A percentile compares a stretch with the other conserved stretches of the same genome.
These are phyloP conservation scores for Yamadazyma epiphylla DNA, from an alignment of 1,139 yeast genomes.

Conservation along the genomic window DNA sequence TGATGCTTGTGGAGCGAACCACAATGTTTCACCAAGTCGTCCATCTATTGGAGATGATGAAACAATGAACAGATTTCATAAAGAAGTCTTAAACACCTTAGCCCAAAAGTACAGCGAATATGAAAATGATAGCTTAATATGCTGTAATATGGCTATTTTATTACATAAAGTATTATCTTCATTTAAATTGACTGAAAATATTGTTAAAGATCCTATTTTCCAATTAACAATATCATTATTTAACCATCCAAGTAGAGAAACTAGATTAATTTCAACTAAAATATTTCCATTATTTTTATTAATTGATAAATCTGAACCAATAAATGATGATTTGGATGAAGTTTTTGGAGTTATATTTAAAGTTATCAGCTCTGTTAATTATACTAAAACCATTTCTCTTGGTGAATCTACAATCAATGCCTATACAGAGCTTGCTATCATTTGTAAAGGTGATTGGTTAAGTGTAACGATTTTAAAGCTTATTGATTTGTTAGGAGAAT, in stretches of 20 bases:
- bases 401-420: conserved; percentile 63
- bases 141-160: conserved; percentile 39
- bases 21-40: conserved; percentile 18
- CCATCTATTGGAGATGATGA: conserved; percentile 18
- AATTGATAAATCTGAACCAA: conserved; percentile 17
- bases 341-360: conserved; percentile 21
- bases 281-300: conserved; percentile 44
- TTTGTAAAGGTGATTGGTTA: conserved; percentile 59
- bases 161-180: conserved; percentile 41
- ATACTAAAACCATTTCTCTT: conserved; percentile 32
- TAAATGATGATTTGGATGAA: conserved; percentile 22
- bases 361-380: conserved; percentile 31
- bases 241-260: conserved; percentile 42
- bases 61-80: conserved; percentile 20
- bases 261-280: conserved; percentile 47
- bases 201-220: conserved; percentile 16
- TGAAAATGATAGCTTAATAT: conserved; percentile 19
- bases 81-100: conserved; percentile 9
- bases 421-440: conserved; percentile 57
- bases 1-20: conserved; percentile 31
- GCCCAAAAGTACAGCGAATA: neutral
- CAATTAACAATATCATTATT: conserved; percentile 18
- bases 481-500: conserved; percentile 56
- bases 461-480: conserved; percentile 58
- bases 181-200: conserved; percentile 37